Evolutionary conservation across 2,329 filamentous ascomycete species (phyloP).

Genomic region (Claviceps sp.): DNA sequence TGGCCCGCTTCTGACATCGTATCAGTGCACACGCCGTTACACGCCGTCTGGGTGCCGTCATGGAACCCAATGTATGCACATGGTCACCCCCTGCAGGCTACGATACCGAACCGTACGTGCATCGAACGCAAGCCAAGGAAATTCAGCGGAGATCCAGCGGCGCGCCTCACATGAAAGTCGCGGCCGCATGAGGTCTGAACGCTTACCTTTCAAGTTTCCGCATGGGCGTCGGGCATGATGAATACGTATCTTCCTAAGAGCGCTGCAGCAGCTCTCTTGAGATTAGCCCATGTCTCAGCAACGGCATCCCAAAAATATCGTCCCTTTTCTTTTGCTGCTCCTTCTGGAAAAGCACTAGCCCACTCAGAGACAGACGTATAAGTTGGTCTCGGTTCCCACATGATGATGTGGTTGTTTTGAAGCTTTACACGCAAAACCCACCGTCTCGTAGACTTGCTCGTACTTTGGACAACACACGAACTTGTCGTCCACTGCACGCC

Average conservation of each 20-base stretch:
- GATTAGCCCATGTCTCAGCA: neutral
- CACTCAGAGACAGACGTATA: neutral
- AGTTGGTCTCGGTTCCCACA: neutral
- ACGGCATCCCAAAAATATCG: neutral
- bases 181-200: neutral
- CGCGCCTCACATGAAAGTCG: neutral
- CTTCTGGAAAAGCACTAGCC: neutral
- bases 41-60: neutral
- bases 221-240: too few relatives aligned
- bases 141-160: too few relatives aligned
- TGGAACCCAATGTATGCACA: neutral
- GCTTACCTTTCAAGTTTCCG: too few relatives aligned
- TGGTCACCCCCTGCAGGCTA: too few relatives aligned
- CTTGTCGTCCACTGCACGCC: neutral
- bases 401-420: too few relatives aligned
- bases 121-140: neutral
- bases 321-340: neutral
- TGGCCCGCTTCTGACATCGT: neutral
- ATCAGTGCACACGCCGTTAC: neutral
- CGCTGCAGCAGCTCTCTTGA: too few relatives aligned
- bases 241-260: too few relatives aligned
- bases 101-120: too few relatives aligned
- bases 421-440: neutral
- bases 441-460: neutral
- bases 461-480: neutral